Evolutionary conservation across 768 basidiomycete genomes (phyloP), one percentile per base, ranked within the genome.

Genomic region (Tephrocybe sp.): DNA sequence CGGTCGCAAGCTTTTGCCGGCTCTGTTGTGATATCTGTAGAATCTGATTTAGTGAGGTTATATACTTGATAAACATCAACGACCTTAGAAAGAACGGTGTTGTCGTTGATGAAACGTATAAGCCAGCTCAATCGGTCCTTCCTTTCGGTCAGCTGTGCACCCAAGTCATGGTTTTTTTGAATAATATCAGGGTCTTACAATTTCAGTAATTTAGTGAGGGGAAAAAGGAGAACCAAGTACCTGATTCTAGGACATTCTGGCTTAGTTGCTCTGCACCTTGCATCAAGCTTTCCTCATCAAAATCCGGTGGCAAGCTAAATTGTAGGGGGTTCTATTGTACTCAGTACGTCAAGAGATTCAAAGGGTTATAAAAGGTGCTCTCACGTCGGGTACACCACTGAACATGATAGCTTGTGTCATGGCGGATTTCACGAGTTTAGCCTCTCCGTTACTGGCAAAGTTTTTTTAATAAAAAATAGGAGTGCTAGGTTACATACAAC

Each of bases 41-140:
- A 47, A 45, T 31, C 42, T 12, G 39, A 4, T 24, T 29, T 12
- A 37, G n/a, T 36, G 36, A 21, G 29, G 18, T 16, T 33, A 29
- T 23, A 21, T 13, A 21, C 18, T 43, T 25, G 10, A 11, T 46
- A 33, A 42, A 12, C 47, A n/a, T 23, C 53, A 16, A 49, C 68
- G 25, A 88, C 92, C 76, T 89, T 91, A 31, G 71, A 72, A 29
- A 94, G 70, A 4, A 86, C 85, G 0, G 79, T 84, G 64, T 95
- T 95, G 45, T 90, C 85, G 38, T 92, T 89, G 59, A 97, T 88
- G 63, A 93, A 95, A 21, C 76, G 77, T 56, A 95, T 89, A n/a
- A 97, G 74, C 77, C 89, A 91, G 46, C 81, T 83, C 23, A 94
- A 69, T 30, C 90, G 73, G 47, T 86, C 83, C 60, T 86, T 86